Base-by-base conservation (phyloP, 2,329 filamentous ascomycete genomes). In the Gaeumannomyces tritici region DNA sequence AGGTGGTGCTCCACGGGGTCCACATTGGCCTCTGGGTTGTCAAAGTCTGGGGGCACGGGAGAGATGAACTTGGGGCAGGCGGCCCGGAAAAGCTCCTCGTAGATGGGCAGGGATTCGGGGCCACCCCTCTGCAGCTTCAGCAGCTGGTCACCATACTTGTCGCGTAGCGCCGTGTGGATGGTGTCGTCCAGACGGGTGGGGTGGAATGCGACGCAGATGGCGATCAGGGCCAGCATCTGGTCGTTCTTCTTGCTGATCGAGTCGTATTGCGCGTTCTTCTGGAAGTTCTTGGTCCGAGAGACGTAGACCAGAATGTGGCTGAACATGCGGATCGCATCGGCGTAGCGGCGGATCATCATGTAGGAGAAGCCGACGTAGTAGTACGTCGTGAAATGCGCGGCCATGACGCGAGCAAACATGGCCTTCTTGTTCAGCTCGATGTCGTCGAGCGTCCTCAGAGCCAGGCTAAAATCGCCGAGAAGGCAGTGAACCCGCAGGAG, bases 331-430 rank as follows among this genome's bases (percentile, higher is more conserved):
- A 99, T 97, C 76, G 95, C 95, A 78, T 99, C 95, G 78, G 92
- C 91, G 76, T 99, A 99, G 75, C 95, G 91, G 80, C 95, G 92
- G 91, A 98, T 96, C 95, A 99, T 99, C 93, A 99, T 98, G 89
- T 99, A 99, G 69, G 91, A 96, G 87, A 99, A 99, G 70, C 95
- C 95, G 66, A 99, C 93, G 76, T 98, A 98, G 87, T 99, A 99
- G 86, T 98, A 99, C 68, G 95, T 99, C 69, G 93, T 97, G 82
- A 98, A 98, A 83, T 99, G 95, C 63, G 95, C 95, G 62, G 95
- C 93, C 95, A 99, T 98, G 75, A 99, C 95, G 68, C 95, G 91
- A 66, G 95, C 93, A 76, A 99, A 99, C 91, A 98, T 98, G 77
- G 95, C 93, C 84, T 98, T 98, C 85, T 99, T 99, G 84, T 98